phyloP scores from a whole-genome alignment of 2,329 filamentous ascomycete species.

The Aspergillus neotritici region DNA sequence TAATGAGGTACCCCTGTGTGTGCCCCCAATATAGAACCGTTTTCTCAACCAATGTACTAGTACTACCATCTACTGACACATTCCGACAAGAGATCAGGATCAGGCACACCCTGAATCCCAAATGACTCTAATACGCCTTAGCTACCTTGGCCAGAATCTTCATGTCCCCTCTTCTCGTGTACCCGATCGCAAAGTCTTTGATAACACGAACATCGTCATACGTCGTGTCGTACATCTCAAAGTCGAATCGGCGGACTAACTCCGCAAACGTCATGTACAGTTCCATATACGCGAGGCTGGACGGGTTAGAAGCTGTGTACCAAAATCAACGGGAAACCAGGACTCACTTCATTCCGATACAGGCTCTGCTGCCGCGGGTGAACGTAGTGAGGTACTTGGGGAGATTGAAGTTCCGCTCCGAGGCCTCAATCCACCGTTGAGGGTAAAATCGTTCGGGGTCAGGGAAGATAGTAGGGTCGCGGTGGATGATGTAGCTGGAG shows the following conservation, averaged over 20 bases:
- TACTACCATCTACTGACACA: no score
- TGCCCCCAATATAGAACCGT: no score
- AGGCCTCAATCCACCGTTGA: not conserved
- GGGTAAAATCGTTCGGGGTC: not conserved
- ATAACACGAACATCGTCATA: conserved; percentile 10
- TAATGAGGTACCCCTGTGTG: no score
- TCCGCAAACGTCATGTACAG: conserved; percentile 13
- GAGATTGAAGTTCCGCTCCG: not conserved
- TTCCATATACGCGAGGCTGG: not conserved
- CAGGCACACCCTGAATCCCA: no score
- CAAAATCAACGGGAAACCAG: not conserved
- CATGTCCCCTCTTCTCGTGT: no score
- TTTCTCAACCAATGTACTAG: no score
- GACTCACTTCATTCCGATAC: not conserved
- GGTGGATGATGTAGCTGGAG: not conserved
- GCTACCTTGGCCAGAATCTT: no score
- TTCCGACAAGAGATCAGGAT: no score
- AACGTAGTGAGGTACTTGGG: not conserved
- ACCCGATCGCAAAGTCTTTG: no score
- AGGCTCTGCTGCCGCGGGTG: not conserved
- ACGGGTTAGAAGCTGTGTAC: not conserved
- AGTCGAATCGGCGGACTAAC: conserved; percentile 11
- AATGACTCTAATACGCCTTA: no score
- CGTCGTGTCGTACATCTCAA: conserved; percentile 13
- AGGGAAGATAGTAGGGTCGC: not conserved